Conservation (phyloP, 129 eudicot species). For the Cynara cardunculus region DNA sequence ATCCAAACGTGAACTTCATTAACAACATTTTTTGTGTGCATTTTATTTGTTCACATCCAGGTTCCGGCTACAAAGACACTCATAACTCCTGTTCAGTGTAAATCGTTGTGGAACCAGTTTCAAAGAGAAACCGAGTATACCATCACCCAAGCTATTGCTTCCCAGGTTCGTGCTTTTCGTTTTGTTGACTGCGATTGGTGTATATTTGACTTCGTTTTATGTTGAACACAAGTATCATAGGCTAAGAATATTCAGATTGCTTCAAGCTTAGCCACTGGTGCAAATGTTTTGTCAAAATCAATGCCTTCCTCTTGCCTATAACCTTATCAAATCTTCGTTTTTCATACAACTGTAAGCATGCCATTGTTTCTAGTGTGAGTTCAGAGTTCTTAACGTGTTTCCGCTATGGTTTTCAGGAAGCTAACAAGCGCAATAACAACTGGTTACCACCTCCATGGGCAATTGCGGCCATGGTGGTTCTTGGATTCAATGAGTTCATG, state of each 20-base stretch:
- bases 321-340: neutral
- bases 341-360: no score
- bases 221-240: no score
- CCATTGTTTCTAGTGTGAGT: neutral
- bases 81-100: constrained; percentile 94
- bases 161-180: constrained; percentile 48
- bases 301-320: neutral
- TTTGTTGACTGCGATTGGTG: neutral
- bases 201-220: neutral
- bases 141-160: constrained; percentile 86
- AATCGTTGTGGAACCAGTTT: constrained; percentile 87
- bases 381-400: neutral
- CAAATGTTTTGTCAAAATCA: neutral
- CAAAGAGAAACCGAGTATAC: constrained; percentile 91
- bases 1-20: neutral
- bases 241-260: no score
- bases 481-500: constrained; percentile 98
- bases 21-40: neutral
- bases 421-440: constrained; percentile 88
- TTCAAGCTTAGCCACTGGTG: no score
- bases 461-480: constrained; percentile 63
- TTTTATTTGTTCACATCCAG: constrained; percentile 29
- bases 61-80: constrained; percentile 84
- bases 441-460: constrained; percentile 99
- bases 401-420: constrained; percentile 63